Conservation (phyloP, 371 early-diverging fungal genomes). For the Mucor piriformis region DNA sequence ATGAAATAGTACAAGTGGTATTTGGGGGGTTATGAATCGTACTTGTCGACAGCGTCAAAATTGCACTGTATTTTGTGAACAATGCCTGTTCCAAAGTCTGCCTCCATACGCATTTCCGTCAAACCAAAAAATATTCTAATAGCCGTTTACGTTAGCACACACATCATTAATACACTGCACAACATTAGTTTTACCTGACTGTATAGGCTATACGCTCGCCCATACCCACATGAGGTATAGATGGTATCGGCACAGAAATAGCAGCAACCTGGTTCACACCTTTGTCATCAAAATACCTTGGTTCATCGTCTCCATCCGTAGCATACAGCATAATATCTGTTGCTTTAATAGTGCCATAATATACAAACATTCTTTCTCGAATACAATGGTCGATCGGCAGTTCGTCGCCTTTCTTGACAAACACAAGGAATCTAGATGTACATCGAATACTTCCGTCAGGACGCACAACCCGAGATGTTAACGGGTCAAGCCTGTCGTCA, state of each 20-base stretch:
- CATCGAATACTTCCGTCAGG: constrained; percentile 53
- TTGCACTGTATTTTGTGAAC: constrained; percentile 40
- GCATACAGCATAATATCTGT: constrained; percentile 54
- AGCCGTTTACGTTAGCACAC: too few relatives aligned
- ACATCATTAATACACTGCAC: too few relatives aligned
- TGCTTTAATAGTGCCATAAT: constrained; percentile 45
- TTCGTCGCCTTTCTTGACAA: constrained; percentile 45
- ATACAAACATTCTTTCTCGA: constrained; percentile 50
- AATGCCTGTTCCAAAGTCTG: constrained; percentile 49
- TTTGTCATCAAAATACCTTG: constrained; percentile 42
- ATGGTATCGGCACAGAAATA: constrained; percentile 48
- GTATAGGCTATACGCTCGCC: constrained; percentile 45
- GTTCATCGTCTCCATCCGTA: constrained; percentile 39
- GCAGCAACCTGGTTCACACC: constrained; percentile 47
- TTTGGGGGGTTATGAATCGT: constrained; percentile 7
- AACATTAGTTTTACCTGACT: constrained; percentile 51
- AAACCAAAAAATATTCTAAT: constrained; percentile 53
- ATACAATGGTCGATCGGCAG: constrained; percentile 51
- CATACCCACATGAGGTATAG: constrained; percentile 30
- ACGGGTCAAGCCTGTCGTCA: constrained; percentile 38
- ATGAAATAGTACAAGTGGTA: too few relatives aligned
- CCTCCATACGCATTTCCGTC: constrained; percentile 53
- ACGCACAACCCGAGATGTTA: constrained; percentile 34
- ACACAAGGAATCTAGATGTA: constrained; percentile 44
- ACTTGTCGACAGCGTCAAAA: constrained; percentile 45